A percentile compares a stretch with the other conserved stretches of the same genome.
phyloP scores from a whole-genome alignment of 2,329 filamentous ascomycete genomes.

The Clathrospora elynae region DNA sequence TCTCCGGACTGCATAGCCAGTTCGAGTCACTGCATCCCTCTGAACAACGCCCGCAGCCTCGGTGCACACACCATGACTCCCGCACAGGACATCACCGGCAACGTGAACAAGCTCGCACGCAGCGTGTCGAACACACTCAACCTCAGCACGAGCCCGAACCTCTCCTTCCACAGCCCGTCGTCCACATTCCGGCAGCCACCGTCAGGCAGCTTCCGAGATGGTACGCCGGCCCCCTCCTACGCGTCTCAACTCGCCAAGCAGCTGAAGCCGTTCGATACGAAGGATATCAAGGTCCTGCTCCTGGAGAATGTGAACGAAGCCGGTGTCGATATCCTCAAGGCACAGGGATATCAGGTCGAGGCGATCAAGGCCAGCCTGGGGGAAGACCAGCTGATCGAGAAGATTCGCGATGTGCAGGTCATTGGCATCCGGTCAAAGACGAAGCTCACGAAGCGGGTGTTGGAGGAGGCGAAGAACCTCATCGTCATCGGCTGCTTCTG shows the following conservation, averaged over 20 bases:
- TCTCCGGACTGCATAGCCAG: slow-evolving; percentile 20
- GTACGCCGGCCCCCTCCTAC: slow-evolving; percentile 19
- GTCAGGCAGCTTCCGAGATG: slow-evolving; percentile 41
- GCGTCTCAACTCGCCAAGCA: slow-evolving; percentile 64
- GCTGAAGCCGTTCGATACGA: slow-evolving; percentile 92
- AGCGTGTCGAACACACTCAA: slow-evolving; percentile 64
- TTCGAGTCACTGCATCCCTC: slow-evolving; percentile 27
- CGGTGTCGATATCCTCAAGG: slow-evolving; percentile 78
- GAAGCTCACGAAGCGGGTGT: slow-evolving; percentile 82
- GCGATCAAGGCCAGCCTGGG: slow-evolving; percentile 84
- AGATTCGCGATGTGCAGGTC: slow-evolving; percentile 96
- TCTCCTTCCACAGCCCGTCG: slow-evolving; percentile 75
- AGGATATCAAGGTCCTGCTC: slow-evolving; percentile 94
- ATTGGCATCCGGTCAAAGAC: slow-evolving; percentile 99
- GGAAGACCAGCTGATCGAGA: slow-evolving; percentile 93
- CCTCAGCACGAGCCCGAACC: slow-evolving; percentile 74
- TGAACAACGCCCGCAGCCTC: slow-evolving; percentile 26
- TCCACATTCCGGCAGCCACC: slow-evolving; percentile 58
- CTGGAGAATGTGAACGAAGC: slow-evolving; percentile 96
- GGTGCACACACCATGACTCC: slow-evolving; percentile 41
- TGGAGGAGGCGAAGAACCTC: slow-evolving; percentile 88
- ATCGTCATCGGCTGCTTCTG: slow-evolving; percentile 98
- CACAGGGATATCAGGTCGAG: slow-evolving; percentile 96
- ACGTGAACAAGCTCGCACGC: slow-evolving; percentile 48
- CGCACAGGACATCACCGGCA: slow-evolving; percentile 45